Evolutionary conservation across 2,329 filamentous ascomycete genomes (phyloP).

Genomic region (Fusarium liriodendri): DNA sequence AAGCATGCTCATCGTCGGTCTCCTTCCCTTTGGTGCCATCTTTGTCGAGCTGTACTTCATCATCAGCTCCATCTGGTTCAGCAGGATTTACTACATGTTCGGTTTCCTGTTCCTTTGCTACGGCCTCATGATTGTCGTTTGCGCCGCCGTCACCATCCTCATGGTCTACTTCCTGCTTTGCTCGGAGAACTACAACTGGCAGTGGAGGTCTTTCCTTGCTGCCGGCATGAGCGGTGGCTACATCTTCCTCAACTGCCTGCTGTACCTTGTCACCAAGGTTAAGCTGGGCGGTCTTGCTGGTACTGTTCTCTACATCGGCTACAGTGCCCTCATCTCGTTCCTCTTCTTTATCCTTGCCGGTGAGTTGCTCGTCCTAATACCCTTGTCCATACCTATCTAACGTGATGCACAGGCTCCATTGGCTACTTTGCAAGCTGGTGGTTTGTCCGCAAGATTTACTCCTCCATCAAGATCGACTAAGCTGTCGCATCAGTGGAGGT

Average conservation of each 20-base stretch:
- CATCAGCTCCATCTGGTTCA: constrained; percentile 99
- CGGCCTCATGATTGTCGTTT: constrained; percentile 95
- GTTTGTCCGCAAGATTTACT: constrained; percentile 94
- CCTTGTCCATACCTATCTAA: constrained; percentile 23
- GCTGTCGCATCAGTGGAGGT: neutral
- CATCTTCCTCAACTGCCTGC: constrained; percentile 89
- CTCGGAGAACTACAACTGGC: constrained; percentile 98
- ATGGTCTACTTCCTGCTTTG: constrained; percentile 98
- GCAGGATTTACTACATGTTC: constrained; percentile 99
- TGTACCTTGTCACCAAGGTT: constrained; percentile 91
- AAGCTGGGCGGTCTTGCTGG: constrained; percentile 87
- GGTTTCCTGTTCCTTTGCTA: constrained; percentile 99
- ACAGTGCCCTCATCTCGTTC: constrained; percentile 89
- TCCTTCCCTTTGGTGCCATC: constrained; percentile 95
- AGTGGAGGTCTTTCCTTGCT: constrained; percentile 94
- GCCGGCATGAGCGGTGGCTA: constrained; percentile 92
- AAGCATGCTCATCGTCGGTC: constrained; percentile 90
- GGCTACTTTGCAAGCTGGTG: constrained; percentile 96
- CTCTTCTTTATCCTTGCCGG: constrained; percentile 94
- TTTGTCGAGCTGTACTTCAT: constrained; percentile 99
- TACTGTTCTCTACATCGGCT: constrained; percentile 91
- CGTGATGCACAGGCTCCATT: constrained; percentile 77
- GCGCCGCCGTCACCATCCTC: constrained; percentile 89
- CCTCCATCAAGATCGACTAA: constrained; percentile 98
- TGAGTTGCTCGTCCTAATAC: constrained; percentile 59